A percentile compares a stretch with the other conserved stretches of the same genome.
phyloP scores from a whole-genome alignment of 106 monocot species.

The Iris macrosiphon region DNA sequence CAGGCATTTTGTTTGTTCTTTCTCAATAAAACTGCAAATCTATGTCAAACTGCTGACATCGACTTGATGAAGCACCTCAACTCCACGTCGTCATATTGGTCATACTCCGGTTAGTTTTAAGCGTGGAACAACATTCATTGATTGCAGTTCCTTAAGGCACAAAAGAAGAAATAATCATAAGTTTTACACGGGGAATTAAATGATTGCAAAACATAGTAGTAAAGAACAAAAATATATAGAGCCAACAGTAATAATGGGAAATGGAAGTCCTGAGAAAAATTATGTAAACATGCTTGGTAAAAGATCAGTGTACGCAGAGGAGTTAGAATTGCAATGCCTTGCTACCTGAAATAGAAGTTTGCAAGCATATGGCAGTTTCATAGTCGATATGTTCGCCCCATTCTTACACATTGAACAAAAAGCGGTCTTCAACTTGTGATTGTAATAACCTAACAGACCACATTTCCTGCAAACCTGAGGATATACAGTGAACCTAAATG shows the following conservation, averaged over 20 bases:
- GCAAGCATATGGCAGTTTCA: slow-evolving; percentile 96
- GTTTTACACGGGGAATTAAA: not conserved
- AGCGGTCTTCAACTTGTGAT: slow-evolving; percentile 77
- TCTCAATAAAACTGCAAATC: too few species aligned
- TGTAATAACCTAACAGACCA: slow-evolving; percentile 91
- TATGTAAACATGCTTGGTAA: not conserved
- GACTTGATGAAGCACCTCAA: too few species aligned
- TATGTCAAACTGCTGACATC: too few species aligned
- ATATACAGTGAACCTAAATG: not conserved
- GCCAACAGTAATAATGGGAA: not conserved
- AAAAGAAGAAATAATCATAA: not conserved
- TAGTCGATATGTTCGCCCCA: slow-evolving; percentile 68
- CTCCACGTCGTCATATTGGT: too few species aligned
- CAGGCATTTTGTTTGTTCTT: too few species aligned
- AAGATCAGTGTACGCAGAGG: not conserved
- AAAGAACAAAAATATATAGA: not conserved
- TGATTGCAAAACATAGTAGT: not conserved
- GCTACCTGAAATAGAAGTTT: slow-evolving; percentile 93
- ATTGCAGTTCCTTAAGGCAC: slow-evolving; percentile 62
- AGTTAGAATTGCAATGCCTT: not conserved
- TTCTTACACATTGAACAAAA: slow-evolving; percentile 92
- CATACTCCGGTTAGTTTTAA: slow-evolving; percentile 56
- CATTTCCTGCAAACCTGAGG: slow-evolving; percentile 83
- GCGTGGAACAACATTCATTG: slow-evolving; percentile 88
- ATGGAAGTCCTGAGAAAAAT: not conserved